Evolutionary conservation across 2,329 filamentous ascomycete genomes (phyloP).

Genomic region (Pseudocercospora crystallina): DNA sequence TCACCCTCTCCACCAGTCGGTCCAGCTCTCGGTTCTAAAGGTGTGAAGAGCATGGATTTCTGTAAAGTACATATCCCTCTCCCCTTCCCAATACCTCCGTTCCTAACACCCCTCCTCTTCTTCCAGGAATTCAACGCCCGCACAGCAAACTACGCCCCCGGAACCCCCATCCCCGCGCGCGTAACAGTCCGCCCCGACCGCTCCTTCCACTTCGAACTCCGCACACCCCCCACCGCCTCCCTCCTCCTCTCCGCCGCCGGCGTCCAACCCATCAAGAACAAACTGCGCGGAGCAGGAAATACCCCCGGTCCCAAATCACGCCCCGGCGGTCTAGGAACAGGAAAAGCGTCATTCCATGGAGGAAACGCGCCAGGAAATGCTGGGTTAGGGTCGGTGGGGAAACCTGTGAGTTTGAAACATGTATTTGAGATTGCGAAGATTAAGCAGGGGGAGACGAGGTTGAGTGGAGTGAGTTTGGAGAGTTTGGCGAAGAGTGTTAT

Average conservation of each 20-base stretch:
- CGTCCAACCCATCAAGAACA: slow-evolving; percentile 72
- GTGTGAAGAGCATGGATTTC: slow-evolving; percentile 99
- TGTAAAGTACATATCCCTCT: slow-evolving; percentile 72
- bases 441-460: slow-evolving; percentile 61
- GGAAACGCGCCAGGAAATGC: slow-evolving; percentile 52
- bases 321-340: slow-evolving; percentile 36
- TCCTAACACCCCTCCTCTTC: slow-evolving; percentile 2
- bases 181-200: slow-evolving; percentile 91
- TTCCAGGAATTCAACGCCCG: slow-evolving; percentile 27
- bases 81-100: background rate
- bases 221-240: slow-evolving; percentile 88
- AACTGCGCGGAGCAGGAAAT: slow-evolving; percentile 68
- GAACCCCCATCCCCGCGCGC: slow-evolving; percentile 85
- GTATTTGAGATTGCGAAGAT: slow-evolving; percentile 97
- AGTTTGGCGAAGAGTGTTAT: slow-evolving; percentile 73
- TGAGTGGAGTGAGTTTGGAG: slow-evolving; percentile 75
- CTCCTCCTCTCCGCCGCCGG: slow-evolving; percentile 82
- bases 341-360: slow-evolving; percentile 35
- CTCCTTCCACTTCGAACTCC: slow-evolving; percentile 87
- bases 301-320: slow-evolving; percentile 46
- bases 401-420: slow-evolving; percentile 81
- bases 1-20: slow-evolving; percentile 94
- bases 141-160: slow-evolving; percentile 77
- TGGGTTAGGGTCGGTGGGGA: slow-evolving; percentile 76
- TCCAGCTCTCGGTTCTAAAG: slow-evolving; percentile 93